Base-by-base conservation (phyloP, 2,329 filamentous ascomycete species). In the Apiospora sp. region DNA sequence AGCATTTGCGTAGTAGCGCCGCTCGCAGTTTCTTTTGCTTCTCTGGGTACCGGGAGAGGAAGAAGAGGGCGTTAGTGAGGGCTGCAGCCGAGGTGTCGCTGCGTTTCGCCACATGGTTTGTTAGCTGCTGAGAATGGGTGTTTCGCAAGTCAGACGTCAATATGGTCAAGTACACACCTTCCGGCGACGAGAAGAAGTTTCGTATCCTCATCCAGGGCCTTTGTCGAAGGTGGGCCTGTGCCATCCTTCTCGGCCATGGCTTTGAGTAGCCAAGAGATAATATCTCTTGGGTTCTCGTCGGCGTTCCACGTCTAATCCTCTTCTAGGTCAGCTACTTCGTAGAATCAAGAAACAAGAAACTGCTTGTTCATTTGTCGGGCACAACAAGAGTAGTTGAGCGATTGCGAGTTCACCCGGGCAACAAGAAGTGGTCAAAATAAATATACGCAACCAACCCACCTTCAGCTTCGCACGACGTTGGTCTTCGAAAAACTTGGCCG, bases 241-340 rank as follows among this genome's bases (percentile, higher is more conserved):
- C 76, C 72, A 27, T 84, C 81, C 30, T 81, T 81, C 22, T 84
- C 81, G 13, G 80, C 77, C 6, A 80, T 75, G 7, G 83, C 81
- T 71, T 83, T 83, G 19, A 84, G 61, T 6, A 85, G 75, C 83
- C 83, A 85, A 0, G 82, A 82, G 7, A 82, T 73, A 41, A 85
- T 78, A 72, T 84, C 82, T 44, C 76, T 74, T 0, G 81, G 82
- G 12, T n/a, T n/a, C 8, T 49, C 46, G 12, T 49, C 46, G 6
- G 10, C 8, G 30, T 76, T 48, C 73, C 76, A 79, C 14, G 71
- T 75, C 80, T 61, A 37, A n/a, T 61, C 27, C 27, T 30, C 27
- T 34, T 22, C 54, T 16, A 22, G 1, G 54, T 48, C 43, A 49
- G 46, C 46, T 49, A 49, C 46, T n/a, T 46, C 22, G 37, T 7